These are phyloP conservation scores for Flaveria trinervia DNA, from an alignment of 129 eudicot species.

Conservation along the genomic window DNA sequence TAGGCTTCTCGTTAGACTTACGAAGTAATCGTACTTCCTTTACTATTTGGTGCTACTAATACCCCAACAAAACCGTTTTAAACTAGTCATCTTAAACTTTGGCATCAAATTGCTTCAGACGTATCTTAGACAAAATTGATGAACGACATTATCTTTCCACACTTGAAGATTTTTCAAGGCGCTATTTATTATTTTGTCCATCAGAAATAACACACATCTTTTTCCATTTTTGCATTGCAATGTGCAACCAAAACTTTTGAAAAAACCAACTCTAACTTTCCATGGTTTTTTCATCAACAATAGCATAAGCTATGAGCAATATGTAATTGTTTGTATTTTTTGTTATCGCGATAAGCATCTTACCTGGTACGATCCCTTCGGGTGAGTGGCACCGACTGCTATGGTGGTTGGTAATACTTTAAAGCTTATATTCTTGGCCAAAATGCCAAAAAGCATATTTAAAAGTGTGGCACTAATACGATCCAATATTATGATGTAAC, in stretches of 20 bases:
- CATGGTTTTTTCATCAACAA: too few species aligned
- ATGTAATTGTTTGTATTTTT: too few species aligned
- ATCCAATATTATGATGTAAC: too few species aligned
- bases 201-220: neutral
- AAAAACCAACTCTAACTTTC: neutral
- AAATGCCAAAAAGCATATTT: too few species aligned
- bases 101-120: neutral
- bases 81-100: neutral
- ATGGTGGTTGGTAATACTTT: too few species aligned
- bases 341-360: too few species aligned
- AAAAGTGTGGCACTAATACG: too few species aligned
- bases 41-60: neutral
- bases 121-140: neutral
- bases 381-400: too few species aligned
- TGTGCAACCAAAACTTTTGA: neutral
- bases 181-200: neutral
- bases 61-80: neutral
- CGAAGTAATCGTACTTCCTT: neutral
- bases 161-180: neutral
- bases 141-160: neutral
- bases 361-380: too few species aligned
- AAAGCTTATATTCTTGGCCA: too few species aligned
- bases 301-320: too few species aligned
- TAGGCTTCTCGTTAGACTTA: too few species aligned
- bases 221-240: neutral